Conservation (phyloP, 169 alveolate species). For the Pseudocohnilembus persalinus region DNA sequence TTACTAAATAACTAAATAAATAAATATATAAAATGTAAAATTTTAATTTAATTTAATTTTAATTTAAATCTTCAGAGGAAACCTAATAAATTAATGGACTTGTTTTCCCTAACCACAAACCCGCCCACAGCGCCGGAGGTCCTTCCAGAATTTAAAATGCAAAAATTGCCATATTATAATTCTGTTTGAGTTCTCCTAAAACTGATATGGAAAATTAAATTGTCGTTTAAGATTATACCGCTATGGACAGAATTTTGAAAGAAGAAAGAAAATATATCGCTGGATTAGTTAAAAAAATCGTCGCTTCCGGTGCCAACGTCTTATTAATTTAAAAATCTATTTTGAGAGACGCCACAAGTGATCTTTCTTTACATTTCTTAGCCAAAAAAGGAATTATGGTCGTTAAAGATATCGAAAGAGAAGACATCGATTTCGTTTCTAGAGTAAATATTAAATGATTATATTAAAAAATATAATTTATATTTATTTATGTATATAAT, state of each 20-base stretch:
- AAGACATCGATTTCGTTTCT: slow-evolving; percentile 95
- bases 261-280: slow-evolving; percentile 98
- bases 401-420: slow-evolving; percentile 97
- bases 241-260: slow-evolving; percentile 96
- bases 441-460: slow-evolving; percentile 43
- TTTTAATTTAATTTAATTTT: no score
- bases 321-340: slow-evolving; percentile 97
- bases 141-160: slow-evolving; percentile 94
- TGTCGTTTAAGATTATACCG: slow-evolving; percentile 93
- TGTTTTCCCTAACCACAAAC: slow-evolving; percentile 95
- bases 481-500: not conserved
- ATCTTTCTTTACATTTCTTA: slow-evolving; percentile 95
- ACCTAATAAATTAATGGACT: slow-evolving; percentile 98
- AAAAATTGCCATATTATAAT: slow-evolving; percentile 97
- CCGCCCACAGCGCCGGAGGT: slow-evolving; percentile 96
- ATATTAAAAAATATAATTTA: not conserved
- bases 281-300: slow-evolving; percentile 96
- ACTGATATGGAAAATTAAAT: slow-evolving; percentile 99
- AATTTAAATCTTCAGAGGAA: slow-evolving; percentile 82
- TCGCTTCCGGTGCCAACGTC: slow-evolving; percentile 98
- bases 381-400: slow-evolving; percentile 98
- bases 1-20: no score
- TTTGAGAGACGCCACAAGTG: slow-evolving; percentile 98
- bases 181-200: slow-evolving; percentile 99
- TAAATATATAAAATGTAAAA: no score